Base-by-base conservation (phyloP, 352 stramenopile species). In the Globisporangium carolinianum region DNA sequence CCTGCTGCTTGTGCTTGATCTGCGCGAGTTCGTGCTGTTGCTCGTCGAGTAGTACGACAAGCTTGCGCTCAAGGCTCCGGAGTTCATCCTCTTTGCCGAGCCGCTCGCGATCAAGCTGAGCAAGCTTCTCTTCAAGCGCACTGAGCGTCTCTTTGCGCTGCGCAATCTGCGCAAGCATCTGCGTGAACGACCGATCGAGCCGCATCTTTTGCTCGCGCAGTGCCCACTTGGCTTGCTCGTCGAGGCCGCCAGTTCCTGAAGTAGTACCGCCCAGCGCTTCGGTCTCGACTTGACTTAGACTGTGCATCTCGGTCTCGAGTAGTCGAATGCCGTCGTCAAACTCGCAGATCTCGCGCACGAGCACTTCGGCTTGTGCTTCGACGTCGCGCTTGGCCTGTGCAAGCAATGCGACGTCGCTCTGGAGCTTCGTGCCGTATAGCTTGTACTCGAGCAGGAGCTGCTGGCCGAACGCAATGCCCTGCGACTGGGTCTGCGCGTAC, bases 391-490 rank as follows among this genome's bases (percentile, higher is more conserved):
- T 98, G 55, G 97, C 91, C 18, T 87, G 67, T 5, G 83, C 86
- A 3, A 98, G 77, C 51, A 98, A 56, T 39, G 86, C 83, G 0
- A 98, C 83, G 62, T 98, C 94, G 43, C 83, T 97, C 66, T 98
- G 93, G 18, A 98, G 72, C 58, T 96, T 91, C 37, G 91, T 97
- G 8, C 87, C 94, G 60, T 96, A 89, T 7, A 98, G 73, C 66
- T 98, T 98, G 82, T 98, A 97, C 75, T 98, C 92, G 14, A 97
- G 66, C 17, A 98, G 79, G 74, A 98, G 95, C 69, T 98, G 92
- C 57, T 97, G 91, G 45, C 91, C 95, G 61, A 98, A 96, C 61
- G 96, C 86, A 62, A 98, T 96, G 12, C 93, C 91, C 65, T 96
- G 91, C 4, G 77, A 88, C 75, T 98, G 95, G 43, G 83, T 95